Percentiles rank a stretch among this genome's conserved stretches.
phyloP scores from a whole-genome alignment of 2,329 filamentous ascomycete species.

The Trichophyton rubrum region DNA sequence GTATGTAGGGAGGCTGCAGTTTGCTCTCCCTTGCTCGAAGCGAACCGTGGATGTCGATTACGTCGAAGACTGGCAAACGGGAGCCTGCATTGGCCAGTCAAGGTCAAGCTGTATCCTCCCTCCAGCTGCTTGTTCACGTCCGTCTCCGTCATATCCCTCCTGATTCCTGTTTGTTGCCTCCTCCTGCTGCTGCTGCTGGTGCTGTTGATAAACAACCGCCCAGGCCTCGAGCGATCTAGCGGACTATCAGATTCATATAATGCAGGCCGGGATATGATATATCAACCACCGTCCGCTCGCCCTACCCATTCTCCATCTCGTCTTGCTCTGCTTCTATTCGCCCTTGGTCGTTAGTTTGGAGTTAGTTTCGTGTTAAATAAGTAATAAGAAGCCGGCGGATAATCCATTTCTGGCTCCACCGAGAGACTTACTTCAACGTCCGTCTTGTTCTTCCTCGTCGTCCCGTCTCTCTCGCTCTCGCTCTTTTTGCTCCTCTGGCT shows the following conservation, averaged over 20 bases:
- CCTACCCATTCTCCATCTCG: neutral
- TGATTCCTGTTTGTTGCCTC: too few relatives aligned
- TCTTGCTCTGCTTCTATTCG: neutral
- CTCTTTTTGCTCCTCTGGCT: neutral
- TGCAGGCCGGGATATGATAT: neutral
- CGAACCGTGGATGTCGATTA: neutral
- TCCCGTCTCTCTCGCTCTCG: neutral
- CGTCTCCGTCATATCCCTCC: too few relatives aligned
- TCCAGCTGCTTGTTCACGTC: neutral
- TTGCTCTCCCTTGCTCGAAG: neutral
- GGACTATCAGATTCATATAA: neutral
- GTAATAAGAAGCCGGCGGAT: neutral
- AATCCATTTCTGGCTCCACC: constrained; percentile 1
- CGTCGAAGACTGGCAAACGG: neutral
- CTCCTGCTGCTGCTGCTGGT: too few relatives aligned
- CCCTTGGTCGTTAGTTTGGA: neutral
- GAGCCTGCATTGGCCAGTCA: neutral
- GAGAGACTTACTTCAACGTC: neutral
- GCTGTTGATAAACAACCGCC: neutral
- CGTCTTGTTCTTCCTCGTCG: neutral
- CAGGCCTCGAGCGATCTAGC: neutral
- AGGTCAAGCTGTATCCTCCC: neutral
- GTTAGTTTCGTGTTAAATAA: constrained; percentile 4
- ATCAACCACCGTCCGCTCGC: neutral
- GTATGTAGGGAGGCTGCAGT: neutral